Conservation (phyloP, 208 protist species). For the Leishmania turanica region DNA sequence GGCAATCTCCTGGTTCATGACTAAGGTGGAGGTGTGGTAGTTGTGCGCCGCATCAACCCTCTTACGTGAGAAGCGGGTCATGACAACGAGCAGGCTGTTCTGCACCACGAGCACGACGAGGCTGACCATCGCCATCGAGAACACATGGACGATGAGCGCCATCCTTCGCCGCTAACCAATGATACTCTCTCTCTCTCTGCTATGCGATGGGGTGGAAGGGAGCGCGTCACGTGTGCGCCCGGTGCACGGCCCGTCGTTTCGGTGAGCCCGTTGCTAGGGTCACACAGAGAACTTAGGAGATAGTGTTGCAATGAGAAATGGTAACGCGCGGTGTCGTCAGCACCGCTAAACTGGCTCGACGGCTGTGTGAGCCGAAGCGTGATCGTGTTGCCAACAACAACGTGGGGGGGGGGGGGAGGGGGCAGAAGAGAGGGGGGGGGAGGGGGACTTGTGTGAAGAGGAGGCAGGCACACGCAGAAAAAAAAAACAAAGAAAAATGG, state of each 20-base stretch:
- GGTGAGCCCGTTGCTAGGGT: not conserved
- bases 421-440: too few species aligned
- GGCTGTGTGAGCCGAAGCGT: not conserved
- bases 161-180: not conserved
- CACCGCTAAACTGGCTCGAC: not conserved
- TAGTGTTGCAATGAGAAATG: not conserved
- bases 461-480: not conserved
- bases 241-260: not conserved
- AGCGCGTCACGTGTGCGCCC: not conserved
- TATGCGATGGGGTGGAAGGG: not conserved
- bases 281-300: not conserved
- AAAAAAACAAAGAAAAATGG: not conserved
- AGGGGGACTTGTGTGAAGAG: not conserved
- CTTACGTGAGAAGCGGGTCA: slow-evolving; percentile 69
- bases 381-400: not conserved
- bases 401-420: too few species aligned
- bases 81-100: slow-evolving; percentile 72
- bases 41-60: slow-evolving; percentile 33
- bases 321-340: not conserved
- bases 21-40: slow-evolving; percentile 69
- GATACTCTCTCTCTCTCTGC: not conserved
- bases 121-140: slow-evolving; percentile 49
- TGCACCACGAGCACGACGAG: slow-evolving; percentile 79
- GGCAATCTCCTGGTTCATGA: slow-evolving; percentile 78
- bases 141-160: slow-evolving; percentile 13